A percentile compares a stretch with the other conserved stretches of the same genome.
phyloP scores from a whole-genome alignment of 1,284 basidiomycete species.

The Cutaneotrichosporon sp. region DNA sequence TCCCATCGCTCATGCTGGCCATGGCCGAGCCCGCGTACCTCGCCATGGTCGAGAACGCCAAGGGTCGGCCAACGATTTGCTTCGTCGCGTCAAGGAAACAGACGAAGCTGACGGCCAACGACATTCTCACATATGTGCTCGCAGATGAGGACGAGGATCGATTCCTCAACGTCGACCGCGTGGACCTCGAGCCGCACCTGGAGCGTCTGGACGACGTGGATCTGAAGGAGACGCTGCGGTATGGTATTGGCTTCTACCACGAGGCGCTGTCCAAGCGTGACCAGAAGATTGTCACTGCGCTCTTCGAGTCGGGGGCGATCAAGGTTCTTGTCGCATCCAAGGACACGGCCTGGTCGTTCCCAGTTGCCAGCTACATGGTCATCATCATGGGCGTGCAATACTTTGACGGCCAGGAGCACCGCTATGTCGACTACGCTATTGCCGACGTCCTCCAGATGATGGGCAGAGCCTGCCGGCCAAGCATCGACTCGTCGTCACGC shows the following conservation, averaged over 20 bases:
- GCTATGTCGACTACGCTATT: slow-evolving; percentile 96
- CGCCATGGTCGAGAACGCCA: slow-evolving; percentile 84
- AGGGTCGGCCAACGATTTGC: slow-evolving; percentile 80
- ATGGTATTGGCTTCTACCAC: slow-evolving; percentile 94
- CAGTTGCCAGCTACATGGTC: slow-evolving; percentile 92
- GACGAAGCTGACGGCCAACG: slow-evolving; percentile 87
- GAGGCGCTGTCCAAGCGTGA: slow-evolving; percentile 89
- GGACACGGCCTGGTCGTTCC: slow-evolving; percentile 94
- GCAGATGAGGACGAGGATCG: slow-evolving; percentile 81
- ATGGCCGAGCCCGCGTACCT: slow-evolving; percentile 99
- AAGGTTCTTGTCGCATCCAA: slow-evolving; percentile 92
- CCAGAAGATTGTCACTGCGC: slow-evolving; percentile 86
- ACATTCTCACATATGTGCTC: slow-evolving; percentile 82
- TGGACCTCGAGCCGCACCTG: slow-evolving; percentile 82
- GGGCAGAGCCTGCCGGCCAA: slow-evolving; percentile 87
- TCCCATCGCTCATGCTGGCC: slow-evolving; percentile 96
- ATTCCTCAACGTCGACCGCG: slow-evolving; percentile 86
- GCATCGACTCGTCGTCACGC: slow-evolving; percentile 78
- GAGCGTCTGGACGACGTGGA: slow-evolving; percentile 77
- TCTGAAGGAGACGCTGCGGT: slow-evolving; percentile 76
- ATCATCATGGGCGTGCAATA: slow-evolving; percentile 97
- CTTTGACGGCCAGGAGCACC: slow-evolving; percentile 93
- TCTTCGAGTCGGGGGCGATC: slow-evolving; percentile 92
- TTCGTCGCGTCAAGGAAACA: slow-evolving; percentile 95
- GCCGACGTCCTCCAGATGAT: slow-evolving; percentile 99